These are phyloP conservation scores for Exutisphaerella laricina DNA, from an alignment of 2,329 filamentous ascomycete genomes.

Conservation along the genomic window DNA sequence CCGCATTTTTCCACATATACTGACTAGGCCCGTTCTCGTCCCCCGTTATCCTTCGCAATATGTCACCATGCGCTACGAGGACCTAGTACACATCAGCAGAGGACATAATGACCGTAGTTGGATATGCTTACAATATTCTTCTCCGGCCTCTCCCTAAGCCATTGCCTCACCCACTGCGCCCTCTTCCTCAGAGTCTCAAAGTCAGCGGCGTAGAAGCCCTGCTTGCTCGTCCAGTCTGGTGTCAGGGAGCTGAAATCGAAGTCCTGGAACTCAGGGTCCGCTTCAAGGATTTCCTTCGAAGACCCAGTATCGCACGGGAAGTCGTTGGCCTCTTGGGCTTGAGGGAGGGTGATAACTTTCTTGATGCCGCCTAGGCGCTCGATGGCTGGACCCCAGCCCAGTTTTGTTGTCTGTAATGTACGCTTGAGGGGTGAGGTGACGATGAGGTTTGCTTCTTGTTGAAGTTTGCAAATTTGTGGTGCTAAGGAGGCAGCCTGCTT, in stretches of 20 bases:
- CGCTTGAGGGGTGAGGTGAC: conserved; percentile 30
- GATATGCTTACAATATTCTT: conserved; percentile 31
- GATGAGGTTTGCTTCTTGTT: conserved; percentile 27
- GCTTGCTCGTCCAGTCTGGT: conserved; percentile 30
- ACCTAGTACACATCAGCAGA: no score
- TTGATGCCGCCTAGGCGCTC: conserved; percentile 25
- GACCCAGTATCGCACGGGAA: conserved; percentile 31
- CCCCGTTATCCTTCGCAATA: conserved; percentile 27
- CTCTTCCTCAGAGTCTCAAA: conserved; percentile 19
- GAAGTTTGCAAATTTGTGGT: conserved; percentile 21
- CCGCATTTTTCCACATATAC: conserved; percentile 32
- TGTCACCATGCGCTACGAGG: conserved; percentile 32
- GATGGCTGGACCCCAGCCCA: conserved; percentile 28
- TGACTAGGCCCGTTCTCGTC: conserved; percentile 19
- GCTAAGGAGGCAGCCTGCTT: conserved; percentile 32
- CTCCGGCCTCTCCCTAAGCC: conserved; percentile 29
- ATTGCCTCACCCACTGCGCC: conserved; percentile 29
- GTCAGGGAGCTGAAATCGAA: conserved; percentile 27
- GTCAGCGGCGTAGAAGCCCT: conserved; percentile 28
- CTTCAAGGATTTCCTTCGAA: conserved; percentile 20
- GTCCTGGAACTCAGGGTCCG: conserved; percentile 25
- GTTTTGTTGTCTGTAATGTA: conserved; percentile 31
- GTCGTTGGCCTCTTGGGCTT: conserved; percentile 33
- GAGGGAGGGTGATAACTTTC: conserved; percentile 28
- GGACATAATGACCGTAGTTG: no score